Conservation (phyloP, 345 rosid genomes). For the Garcia nutans region DNA sequence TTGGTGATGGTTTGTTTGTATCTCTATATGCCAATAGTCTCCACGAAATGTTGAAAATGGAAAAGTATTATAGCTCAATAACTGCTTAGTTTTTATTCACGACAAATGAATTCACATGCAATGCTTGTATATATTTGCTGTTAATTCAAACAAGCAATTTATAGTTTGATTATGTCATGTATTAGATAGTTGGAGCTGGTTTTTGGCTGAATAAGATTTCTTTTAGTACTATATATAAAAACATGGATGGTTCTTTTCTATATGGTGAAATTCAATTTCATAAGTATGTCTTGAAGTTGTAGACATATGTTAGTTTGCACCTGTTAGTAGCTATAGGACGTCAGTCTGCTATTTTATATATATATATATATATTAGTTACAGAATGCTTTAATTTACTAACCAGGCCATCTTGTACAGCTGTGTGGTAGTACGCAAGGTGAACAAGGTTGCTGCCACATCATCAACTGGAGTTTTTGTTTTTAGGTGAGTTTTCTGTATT, state of each 20-base stretch:
- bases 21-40: background rate
- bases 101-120: background rate
- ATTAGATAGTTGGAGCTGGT: background rate
- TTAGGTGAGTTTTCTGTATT: conserved; percentile 41
- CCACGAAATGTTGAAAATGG: background rate
- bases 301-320: background rate
- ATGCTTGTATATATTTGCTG: background rate
- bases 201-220: background rate
- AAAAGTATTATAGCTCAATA: background rate
- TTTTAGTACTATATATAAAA: background rate
- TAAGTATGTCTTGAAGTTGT: background rate
- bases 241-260: background rate
- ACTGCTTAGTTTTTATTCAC: background rate
- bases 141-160: background rate
- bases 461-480: conserved; percentile 43
- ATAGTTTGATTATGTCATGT: background rate
- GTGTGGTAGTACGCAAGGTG: conserved; percentile 64
- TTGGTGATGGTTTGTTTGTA: no score
- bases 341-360: background rate
- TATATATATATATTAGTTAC: no score
- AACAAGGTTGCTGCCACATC: conserved; percentile 50
- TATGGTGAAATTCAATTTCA: background rate
- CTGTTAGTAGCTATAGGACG: background rate
- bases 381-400: conserved; percentile 8
- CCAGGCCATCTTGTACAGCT: conserved; percentile 42